Percentiles rank a stretch among this genome's conserved stretches.
These are phyloP conservation scores for Xylaria nigripes DNA, from an alignment of 495 filamentous ascomycete species.

Conservation along the genomic window DNA sequence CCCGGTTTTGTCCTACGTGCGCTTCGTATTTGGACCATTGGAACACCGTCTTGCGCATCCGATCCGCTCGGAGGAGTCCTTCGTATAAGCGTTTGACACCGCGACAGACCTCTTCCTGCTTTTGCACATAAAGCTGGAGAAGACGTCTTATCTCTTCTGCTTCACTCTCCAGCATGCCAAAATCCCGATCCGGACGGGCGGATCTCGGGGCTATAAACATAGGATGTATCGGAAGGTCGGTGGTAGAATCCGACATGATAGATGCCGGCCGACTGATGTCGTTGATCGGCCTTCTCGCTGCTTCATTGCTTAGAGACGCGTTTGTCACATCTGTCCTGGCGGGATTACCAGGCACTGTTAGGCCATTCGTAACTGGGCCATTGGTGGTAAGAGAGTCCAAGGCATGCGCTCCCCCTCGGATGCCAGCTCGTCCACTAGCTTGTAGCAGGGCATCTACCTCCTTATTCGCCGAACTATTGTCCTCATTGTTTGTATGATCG, in stretches of 20 bases:
- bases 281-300: slow-evolving; percentile 5
- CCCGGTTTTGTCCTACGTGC: slow-evolving; percentile 60
- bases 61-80: slow-evolving; percentile 66
- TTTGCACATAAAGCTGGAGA: slow-evolving; percentile 80
- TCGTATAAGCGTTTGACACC: slow-evolving; percentile 68
- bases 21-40: slow-evolving; percentile 84
- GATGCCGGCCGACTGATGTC: slow-evolving; percentile 31
- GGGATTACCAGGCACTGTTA: slow-evolving; percentile 57
- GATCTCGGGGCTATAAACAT: slow-evolving; percentile 70
- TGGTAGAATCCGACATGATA: slow-evolving; percentile 39
- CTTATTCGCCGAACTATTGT: not conserved
- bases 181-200: slow-evolving; percentile 65
- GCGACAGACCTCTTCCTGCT: slow-evolving; percentile 89
- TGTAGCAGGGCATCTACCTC: slow-evolving; percentile 22
- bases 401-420: slow-evolving; percentile 6
- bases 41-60: slow-evolving; percentile 68
- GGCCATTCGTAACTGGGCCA: slow-evolving; percentile 1
- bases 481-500: slow-evolving; percentile 1
- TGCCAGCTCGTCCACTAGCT: not conserved
- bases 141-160: slow-evolving; percentile 83
- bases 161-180: slow-evolving; percentile 70
- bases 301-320: slow-evolving; percentile 12
- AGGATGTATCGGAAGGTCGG: slow-evolving; percentile 61
- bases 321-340: slow-evolving; percentile 45
- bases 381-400: not conserved